These are phyloP conservation scores for Trichoderma aggressivum DNA, from an alignment of 2,329 filamentous ascomycete genomes.

Conservation along the genomic window DNA sequence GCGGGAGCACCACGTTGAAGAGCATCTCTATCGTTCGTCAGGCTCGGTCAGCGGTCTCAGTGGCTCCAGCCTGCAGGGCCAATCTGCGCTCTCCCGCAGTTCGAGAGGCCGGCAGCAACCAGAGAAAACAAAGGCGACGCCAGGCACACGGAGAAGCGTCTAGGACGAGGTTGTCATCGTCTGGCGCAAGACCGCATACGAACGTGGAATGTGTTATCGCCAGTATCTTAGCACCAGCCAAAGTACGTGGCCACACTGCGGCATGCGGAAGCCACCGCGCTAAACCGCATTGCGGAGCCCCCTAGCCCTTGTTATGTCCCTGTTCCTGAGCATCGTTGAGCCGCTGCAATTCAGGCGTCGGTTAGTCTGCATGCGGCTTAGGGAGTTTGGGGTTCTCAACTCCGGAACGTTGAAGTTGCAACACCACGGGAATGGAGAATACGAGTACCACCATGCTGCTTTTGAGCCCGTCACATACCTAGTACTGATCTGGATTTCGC, in stretches of 20 bases:
- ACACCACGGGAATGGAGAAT: not conserved
- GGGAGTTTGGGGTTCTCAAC: not conserved
- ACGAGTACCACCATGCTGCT: not conserved
- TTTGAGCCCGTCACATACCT: not conserved
- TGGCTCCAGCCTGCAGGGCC: not conserved
- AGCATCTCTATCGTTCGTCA: conserved; percentile 16
- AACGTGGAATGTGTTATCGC: not conserved
- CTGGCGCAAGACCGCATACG: not conserved
- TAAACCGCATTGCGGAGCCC: conserved; percentile 10
- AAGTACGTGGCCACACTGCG: conserved; percentile 11
- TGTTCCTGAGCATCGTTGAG: not conserved
- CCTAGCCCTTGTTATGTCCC: not conserved
- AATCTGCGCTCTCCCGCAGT: not conserved
- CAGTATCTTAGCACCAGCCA: conserved; percentile 4
- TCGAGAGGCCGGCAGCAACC: not conserved
- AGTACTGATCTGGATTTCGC: not conserved
- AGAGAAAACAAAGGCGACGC: not conserved
- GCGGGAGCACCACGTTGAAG: not conserved
- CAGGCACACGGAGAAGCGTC: not conserved
- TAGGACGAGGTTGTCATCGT: not conserved
- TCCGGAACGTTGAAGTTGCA: not conserved
- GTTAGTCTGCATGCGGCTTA: conserved; percentile 5
- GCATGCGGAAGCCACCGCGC: conserved; percentile 3
- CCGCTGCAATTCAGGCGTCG: not conserved
- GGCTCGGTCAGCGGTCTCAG: not conserved